These are phyloP conservation scores for Chloroidium sp. DNA, from an alignment of 163 green algal genomes.

Conservation along the genomic window DNA sequence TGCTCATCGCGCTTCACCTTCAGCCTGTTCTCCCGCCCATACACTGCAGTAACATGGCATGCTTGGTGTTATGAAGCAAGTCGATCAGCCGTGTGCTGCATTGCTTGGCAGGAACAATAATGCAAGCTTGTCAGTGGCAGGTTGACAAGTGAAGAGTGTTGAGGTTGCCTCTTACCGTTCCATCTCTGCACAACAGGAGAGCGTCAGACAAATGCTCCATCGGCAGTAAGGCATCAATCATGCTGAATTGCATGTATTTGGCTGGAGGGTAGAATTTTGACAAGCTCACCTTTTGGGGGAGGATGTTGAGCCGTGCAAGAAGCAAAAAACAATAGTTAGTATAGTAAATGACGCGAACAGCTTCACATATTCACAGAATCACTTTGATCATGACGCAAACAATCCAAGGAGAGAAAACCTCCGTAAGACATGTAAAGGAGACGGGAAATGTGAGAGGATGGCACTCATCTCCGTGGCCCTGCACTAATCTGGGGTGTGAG, in stretches of 20 bases:
- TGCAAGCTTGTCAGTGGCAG: neutral
- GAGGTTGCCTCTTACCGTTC: neutral
- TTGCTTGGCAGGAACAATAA: neutral
- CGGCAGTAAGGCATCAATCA: neutral
- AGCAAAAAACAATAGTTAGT: neutral
- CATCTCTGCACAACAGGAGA: neutral
- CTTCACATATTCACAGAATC: no score
- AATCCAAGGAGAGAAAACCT: neutral
- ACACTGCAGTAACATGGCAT: neutral
- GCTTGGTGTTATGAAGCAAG: neutral
- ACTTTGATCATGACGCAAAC: neutral
- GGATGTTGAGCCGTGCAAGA: neutral
- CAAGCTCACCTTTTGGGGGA: neutral
- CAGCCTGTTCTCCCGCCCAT: neutral
- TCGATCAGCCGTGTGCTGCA: neutral
- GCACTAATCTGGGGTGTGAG: neutral
- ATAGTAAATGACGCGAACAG: neutral
- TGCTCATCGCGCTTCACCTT: neutral
- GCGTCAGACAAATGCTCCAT: neutral
- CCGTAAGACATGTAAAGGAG: neutral
- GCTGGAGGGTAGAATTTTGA: neutral
- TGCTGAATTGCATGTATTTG: neutral
- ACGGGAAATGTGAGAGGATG: no score
- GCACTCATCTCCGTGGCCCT: neutral
- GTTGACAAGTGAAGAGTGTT: neutral